Conservation (phyloP, 2,329 filamentous ascomycete genomes). For the Cercospora beticola region DNA sequence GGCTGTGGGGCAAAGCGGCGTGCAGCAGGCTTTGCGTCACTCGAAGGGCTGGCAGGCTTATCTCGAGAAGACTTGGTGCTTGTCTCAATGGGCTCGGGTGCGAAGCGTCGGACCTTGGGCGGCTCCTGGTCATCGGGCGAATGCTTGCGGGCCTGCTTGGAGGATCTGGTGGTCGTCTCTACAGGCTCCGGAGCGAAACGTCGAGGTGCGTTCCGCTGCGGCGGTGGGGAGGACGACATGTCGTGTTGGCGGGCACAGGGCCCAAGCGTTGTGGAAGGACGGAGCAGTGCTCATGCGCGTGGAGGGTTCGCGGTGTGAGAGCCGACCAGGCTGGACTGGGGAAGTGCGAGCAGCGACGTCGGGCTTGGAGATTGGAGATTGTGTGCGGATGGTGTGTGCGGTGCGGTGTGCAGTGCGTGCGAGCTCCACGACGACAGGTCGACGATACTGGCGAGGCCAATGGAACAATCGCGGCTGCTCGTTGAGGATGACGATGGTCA, state of each 20-base stretch:
- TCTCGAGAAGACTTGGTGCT: slow-evolving; percentile 57
- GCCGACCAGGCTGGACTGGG: slow-evolving; percentile 33
- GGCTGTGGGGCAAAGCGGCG: slow-evolving; percentile 39
- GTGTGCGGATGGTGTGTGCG: not conserved
- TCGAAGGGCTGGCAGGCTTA: slow-evolving; percentile 25
- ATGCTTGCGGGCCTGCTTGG: slow-evolving; percentile 13
- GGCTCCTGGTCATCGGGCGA: slow-evolving; percentile 14
- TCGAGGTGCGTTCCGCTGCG: slow-evolving; percentile 18
- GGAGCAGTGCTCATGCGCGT: slow-evolving; percentile 29
- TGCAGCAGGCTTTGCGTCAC: slow-evolving; percentile 20
- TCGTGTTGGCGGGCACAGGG: slow-evolving; percentile 20
- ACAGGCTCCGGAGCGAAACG: slow-evolving; percentile 37
- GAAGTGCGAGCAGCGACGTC: not conserved
- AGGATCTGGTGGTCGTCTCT: slow-evolving; percentile 26
- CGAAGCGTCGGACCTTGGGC: slow-evolving; percentile 54
- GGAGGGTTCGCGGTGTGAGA: slow-evolving; percentile 14
- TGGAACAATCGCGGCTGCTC: slow-evolving; percentile 14
- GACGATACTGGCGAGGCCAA: slow-evolving; percentile 1
- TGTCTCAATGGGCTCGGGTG: slow-evolving; percentile 70
- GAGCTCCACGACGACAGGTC: not conserved
- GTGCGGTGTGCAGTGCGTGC: slow-evolving; percentile 1
- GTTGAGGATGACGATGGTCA: slow-evolving; percentile 14
- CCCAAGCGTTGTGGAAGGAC: slow-evolving; percentile 21
- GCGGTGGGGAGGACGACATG: slow-evolving; percentile 17
- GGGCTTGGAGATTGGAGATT: not conserved